These are phyloP conservation scores for Suhomyces terraborum DNA, from an alignment of 1,139 yeast genomes.

Conservation along the genomic window DNA sequence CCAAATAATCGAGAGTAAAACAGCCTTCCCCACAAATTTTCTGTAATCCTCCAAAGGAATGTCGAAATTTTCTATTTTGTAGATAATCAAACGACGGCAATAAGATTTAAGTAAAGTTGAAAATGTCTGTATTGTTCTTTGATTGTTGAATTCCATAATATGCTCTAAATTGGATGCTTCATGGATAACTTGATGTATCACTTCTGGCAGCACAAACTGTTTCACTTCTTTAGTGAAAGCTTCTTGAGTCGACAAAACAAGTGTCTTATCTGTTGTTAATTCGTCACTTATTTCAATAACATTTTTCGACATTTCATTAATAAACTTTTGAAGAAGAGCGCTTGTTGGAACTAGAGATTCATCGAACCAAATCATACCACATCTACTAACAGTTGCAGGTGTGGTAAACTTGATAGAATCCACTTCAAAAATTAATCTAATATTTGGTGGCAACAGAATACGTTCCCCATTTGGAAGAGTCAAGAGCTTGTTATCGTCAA, in stretches of 20 bases:
- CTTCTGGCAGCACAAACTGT: constrained; percentile 10
- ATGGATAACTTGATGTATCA: constrained; percentile 11
- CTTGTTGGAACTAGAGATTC: constrained; percentile 25
- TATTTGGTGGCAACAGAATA: constrained; percentile 61
- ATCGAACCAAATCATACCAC: constrained; percentile 86
- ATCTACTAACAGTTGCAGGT: constrained; percentile 89
- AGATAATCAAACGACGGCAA: constrained; percentile 22
- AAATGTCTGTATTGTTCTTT: constrained; percentile 44
- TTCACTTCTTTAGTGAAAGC: constrained; percentile 14
- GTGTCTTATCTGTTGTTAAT: constrained; percentile 8
- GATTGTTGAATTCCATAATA: constrained; percentile 52
- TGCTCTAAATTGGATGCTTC: constrained; percentile 39
- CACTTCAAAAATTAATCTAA: constrained; percentile 76
- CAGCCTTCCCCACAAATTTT: constrained; percentile 38
- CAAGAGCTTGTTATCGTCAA: constrained; percentile 81
- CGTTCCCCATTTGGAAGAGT: constrained; percentile 93
- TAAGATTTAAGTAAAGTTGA: constrained; percentile 30
- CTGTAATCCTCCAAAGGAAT: constrained; percentile 24
- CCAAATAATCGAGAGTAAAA: constrained; percentile 59
- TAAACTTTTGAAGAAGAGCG: constrained; percentile 23
- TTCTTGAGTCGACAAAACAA: constrained; percentile 13
- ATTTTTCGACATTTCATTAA: constrained; percentile 25
- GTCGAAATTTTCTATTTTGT: constrained; percentile 15
- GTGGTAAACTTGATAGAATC: constrained; percentile 69
- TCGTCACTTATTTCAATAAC: constrained; percentile 19